Evolutionary conservation across 2,329 filamentous ascomycete genomes (phyloP), one percentile per base, ranked within the genome.

Genomic region (Leptographium galeiforme): DNA sequence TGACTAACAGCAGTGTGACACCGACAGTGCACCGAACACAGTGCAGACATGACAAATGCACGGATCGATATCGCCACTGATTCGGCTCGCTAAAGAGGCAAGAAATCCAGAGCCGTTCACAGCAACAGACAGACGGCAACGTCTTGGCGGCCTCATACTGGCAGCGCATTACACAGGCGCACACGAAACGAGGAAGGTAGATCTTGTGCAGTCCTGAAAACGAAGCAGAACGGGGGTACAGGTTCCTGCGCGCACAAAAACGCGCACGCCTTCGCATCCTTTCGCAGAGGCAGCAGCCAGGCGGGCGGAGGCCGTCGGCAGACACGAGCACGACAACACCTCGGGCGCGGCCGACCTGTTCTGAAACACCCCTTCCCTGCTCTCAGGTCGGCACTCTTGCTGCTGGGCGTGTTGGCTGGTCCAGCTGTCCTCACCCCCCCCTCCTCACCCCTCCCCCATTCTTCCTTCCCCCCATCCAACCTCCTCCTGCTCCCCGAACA

Each of bases 181-280:
- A 34, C n/a, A 32, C 36, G 32, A 44, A 19, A 14, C 12, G 19
- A 19, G 8, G 2, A 19, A 44, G 12, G 30, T 32, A 8, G 36
- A 44, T 39, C 5, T n/a, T 18, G 14, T 30, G 25, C 38, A 11
- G 34, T n/a, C 38, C 25, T 25, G 16, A 41, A 19, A 14, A 44
- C 30, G 25, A 16, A 38, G 40, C 33, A 51, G 40, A 18, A 8
- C 6, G 8, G 38, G 39, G 38, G 32, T 45, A 49, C 51, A 53
- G 51, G 18, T 25, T 30, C 36, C 41, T 32, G 19, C 38, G 38
- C 38, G 46, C 51, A 53, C 51, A 53, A 49, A 18, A 53, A 18
- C 46, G 38, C 51, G 40, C 51, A 14, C 51, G 36, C 45, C 38
- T 18, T 41, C 32, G 45, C 34, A n/a, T 13, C 39, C 14, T 40